Percentiles rank a stretch among this genome's conserved stretches.
phyloP scores from a whole-genome alignment of 1,139 yeast species.

The Maudiozyma humilis region DNA sequence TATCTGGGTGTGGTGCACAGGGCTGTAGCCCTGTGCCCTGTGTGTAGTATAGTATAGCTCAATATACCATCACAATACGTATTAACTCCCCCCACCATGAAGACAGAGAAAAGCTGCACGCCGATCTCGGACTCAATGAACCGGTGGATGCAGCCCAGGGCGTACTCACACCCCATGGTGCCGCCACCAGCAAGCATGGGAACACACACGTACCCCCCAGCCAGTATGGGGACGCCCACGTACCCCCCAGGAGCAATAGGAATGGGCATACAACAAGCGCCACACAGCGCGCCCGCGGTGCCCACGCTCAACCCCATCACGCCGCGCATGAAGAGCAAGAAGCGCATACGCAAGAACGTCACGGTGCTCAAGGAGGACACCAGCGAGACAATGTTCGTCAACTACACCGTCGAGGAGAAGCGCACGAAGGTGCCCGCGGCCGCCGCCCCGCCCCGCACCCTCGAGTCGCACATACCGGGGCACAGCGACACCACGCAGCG shows the following conservation, averaged over 20 bases:
- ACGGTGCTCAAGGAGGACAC: slow-evolving; percentile 10
- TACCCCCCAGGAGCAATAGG: not conserved
- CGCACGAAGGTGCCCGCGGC: too few relatives aligned
- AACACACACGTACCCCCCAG: not conserved
- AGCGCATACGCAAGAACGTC: slow-evolving; percentile 4
- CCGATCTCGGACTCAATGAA: slow-evolving; percentile 3
- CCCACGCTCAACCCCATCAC: slow-evolving; percentile 1
- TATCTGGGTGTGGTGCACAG: too few relatives aligned
- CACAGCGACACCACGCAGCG: too few relatives aligned
- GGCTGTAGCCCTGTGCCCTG: too few relatives aligned
- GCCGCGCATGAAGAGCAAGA: not conserved
- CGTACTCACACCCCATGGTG: not conserved
- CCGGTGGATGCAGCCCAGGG: not conserved
- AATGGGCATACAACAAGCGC: too few relatives aligned
- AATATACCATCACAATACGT: too few relatives aligned
- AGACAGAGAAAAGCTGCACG: not conserved
- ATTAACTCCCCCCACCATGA: too few relatives aligned
- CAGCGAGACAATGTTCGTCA: slow-evolving; percentile 26
- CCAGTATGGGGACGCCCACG: not conserved
- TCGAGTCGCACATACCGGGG: not conserved
- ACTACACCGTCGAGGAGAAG: slow-evolving; percentile 26
- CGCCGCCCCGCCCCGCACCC: not conserved
- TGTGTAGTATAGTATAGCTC: too few relatives aligned
- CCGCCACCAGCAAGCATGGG: not conserved
- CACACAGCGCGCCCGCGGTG: too few relatives aligned